These are phyloP conservation scores for Sindora glabra DNA, from an alignment of 306 rosid species.

Conservation along the genomic window DNA sequence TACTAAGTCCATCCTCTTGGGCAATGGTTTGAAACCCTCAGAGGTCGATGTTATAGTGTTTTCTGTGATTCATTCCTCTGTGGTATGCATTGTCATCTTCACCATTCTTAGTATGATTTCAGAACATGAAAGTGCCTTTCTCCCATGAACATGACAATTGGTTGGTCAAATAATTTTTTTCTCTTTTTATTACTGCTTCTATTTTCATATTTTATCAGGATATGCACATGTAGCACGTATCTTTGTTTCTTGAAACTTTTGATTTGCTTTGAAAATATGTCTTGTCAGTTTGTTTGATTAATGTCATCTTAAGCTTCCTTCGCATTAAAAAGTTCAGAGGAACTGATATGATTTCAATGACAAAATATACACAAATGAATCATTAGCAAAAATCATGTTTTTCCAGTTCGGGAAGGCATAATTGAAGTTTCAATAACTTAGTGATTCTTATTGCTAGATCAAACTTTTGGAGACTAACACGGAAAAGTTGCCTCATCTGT, in stretches of 20 bases:
- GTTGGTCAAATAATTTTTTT: background rate
- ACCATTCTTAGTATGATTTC: background rate
- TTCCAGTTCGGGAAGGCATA: too few relatives aligned
- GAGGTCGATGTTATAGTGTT: conserved; percentile 75
- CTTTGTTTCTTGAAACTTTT: background rate
- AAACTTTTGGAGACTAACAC: conserved; percentile 47
- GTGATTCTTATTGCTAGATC: conserved; percentile 54
- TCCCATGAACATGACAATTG: background rate
- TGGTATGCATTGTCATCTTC: conserved; percentile 42
- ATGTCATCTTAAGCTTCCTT: too few relatives aligned
- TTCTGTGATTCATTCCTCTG: conserved; percentile 57
- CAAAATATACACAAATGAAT: background rate
- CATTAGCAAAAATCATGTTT: too few relatives aligned
- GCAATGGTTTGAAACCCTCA: conserved; percentile 61
- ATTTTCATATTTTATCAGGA: background rate
- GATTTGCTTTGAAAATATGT: conserved; percentile 6
- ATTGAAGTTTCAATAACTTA: conserved; percentile 13
- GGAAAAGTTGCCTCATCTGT: conserved; percentile 54
- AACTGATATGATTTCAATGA: background rate
- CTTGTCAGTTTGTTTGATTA: background rate
- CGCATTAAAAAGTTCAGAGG: background rate
- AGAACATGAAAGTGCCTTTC: background rate
- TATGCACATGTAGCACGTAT: background rate
- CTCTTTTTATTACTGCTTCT: background rate
- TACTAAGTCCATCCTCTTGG: conserved; percentile 60